A percentile compares a stretch with the other conserved stretches of the same genome.
These are phyloP conservation scores for Podospora pseudoanserina DNA, from an alignment of 495 filamentous ascomycete species.

Conservation along the genomic window DNA sequence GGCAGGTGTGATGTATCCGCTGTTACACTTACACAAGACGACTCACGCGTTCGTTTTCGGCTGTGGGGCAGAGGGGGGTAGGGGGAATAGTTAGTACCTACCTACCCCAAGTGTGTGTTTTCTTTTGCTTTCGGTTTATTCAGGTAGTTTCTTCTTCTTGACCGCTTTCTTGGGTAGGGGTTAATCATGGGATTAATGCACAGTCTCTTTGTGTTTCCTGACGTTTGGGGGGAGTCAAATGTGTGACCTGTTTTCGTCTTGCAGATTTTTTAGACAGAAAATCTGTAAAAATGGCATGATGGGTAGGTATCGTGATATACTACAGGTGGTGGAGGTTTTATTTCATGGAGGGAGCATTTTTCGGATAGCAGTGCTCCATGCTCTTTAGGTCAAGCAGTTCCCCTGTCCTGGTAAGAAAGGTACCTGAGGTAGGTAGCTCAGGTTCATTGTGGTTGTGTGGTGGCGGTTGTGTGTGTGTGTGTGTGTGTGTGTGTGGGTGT, in stretches of 20 bases:
- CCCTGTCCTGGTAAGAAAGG: not conserved
- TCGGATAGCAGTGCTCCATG: not conserved
- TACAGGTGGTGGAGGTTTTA: no score
- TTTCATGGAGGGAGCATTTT: no score
- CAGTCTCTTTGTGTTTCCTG: no score
- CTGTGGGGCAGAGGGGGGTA: constrained; percentile 5
- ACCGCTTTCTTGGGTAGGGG: not conserved
- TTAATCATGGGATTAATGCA: no score
- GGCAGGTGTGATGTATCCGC: constrained; percentile 1
- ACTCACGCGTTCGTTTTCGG: not conserved
- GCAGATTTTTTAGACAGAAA: no score
- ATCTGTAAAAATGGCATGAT: no score
- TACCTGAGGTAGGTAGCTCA: not conserved
- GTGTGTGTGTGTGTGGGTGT: not conserved
- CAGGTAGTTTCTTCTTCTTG: not conserved
- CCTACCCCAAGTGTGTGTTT: no score
- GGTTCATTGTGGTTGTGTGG: not conserved
- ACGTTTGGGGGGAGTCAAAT: no score
- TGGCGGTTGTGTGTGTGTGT: no score
- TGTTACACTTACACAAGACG: not conserved
- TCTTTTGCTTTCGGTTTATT: no score
- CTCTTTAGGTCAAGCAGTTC: not conserved
- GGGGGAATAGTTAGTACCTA: not conserved
- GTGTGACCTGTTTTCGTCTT: no score
- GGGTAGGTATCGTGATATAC: no score